Conservation (phyloP, 2,329 filamentous ascomycete species). For the Geosmithia morbida region DNA sequence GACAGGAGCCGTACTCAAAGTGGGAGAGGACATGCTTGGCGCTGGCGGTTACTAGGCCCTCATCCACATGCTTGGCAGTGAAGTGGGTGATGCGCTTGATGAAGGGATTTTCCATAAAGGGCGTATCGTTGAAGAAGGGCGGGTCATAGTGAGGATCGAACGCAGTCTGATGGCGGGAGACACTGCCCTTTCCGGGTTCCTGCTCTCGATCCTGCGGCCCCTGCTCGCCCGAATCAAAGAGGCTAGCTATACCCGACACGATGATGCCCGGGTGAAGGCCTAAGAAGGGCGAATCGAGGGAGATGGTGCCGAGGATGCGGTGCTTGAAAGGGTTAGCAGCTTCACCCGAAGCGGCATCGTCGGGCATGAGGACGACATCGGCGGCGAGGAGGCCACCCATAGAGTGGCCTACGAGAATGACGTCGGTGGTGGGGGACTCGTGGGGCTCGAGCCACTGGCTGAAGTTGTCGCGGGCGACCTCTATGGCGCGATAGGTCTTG, state of each 20-base stretch:
- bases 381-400: constrained; percentile 78
- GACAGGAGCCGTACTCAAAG: constrained; percentile 66
- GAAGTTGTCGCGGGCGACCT: constrained; percentile 68
- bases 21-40: constrained; percentile 65
- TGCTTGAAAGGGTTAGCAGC: constrained; percentile 41
- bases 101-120: constrained; percentile 53
- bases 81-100: constrained; percentile 60
- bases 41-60: constrained; percentile 55
- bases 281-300: constrained; percentile 75
- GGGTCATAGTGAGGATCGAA: constrained; percentile 60
- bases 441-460: constrained; percentile 71
- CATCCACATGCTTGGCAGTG: constrained; percentile 60
- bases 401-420: constrained; percentile 74
- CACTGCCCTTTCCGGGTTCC: background rate
- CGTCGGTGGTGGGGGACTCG: constrained; percentile 58
- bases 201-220: background rate
- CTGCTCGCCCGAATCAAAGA: constrained; percentile 42
- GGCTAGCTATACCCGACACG: constrained; percentile 63
- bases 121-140: constrained; percentile 59
- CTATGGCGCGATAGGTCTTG: constrained; percentile 58
- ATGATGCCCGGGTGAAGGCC: constrained; percentile 84
- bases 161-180: constrained; percentile 4
- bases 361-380: constrained; percentile 53
- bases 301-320: constrained; percentile 64
- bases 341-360: too few species aligned